Evolutionary conservation across 306 rosid genomes (phyloP).

Genomic region (Alnus rubra): DNA sequence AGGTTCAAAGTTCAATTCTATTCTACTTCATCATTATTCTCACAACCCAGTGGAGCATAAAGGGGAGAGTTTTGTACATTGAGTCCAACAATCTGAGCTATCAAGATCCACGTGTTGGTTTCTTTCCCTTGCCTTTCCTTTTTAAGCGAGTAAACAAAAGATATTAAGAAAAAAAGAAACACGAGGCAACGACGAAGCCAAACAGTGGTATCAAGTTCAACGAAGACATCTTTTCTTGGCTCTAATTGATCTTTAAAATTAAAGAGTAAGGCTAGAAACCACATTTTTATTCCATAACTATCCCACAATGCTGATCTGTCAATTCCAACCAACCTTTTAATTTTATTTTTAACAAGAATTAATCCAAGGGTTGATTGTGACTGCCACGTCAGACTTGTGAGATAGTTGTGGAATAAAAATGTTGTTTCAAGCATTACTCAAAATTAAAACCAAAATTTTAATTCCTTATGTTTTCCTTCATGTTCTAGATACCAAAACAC

Average conservation of each 20-base stretch:
- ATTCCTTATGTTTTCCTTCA: neutral
- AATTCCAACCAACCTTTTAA: no score
- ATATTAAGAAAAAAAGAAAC: neutral
- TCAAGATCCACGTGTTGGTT: neutral
- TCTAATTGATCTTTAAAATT: no score
- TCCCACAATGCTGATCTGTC: no score
- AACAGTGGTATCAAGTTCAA: constrained; percentile 10
- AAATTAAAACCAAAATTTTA: no score
- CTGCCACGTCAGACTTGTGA: no score
- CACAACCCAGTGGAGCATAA: neutral
- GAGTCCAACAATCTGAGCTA: neutral
- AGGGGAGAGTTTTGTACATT: neutral
- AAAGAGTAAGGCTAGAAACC: no score
- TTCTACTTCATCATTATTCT: neutral
- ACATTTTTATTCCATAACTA: no score
- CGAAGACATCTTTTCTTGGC: no score
- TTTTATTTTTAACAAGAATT: no score
- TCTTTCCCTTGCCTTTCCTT: neutral
- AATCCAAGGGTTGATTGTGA: no score
- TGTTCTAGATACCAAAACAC: neutral
- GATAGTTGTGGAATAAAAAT: no score
- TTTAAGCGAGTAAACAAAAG: neutral
- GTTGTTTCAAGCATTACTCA: no score
- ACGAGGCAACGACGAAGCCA: constrained; percentile 5
- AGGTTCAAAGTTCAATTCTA: constrained; percentile 3